These are phyloP conservation scores for Trichosporon sp. DNA, from an alignment of 1,284 basidiomycete species.

Conservation along the genomic window DNA sequence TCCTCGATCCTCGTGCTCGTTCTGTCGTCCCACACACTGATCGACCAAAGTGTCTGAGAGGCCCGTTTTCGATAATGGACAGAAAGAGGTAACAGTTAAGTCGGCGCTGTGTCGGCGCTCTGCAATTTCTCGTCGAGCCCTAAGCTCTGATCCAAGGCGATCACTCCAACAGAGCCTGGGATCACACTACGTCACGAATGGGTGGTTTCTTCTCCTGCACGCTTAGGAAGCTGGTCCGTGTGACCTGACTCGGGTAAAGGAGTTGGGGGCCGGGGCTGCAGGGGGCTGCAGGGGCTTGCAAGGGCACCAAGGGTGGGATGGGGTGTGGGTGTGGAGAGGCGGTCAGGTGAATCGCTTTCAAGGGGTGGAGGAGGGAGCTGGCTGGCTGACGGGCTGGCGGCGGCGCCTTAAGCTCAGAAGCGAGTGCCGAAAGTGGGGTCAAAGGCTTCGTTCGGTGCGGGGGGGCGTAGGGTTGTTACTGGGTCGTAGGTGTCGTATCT, in stretches of 20 bases:
- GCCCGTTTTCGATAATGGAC: background rate
- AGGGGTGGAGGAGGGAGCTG: background rate
- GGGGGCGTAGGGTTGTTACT: background rate
- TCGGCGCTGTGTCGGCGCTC: background rate
- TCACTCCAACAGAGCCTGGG: background rate
- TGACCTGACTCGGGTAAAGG: constrained; percentile 11
- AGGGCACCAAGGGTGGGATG: background rate
- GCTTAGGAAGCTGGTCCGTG: background rate
- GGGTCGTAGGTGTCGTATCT: background rate
- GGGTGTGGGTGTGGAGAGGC: background rate
- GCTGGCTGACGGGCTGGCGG: constrained; percentile 4
- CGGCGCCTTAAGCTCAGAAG: constrained; percentile 13
- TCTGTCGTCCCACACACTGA: constrained; percentile 9
- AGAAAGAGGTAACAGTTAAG: constrained; percentile 3
- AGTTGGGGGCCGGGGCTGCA: background rate
- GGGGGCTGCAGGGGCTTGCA: background rate
- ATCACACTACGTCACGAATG: background rate
- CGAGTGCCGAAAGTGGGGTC: constrained; percentile 18
- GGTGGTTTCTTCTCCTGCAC: background rate
- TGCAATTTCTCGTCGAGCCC: background rate
- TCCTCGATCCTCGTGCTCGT: background rate
- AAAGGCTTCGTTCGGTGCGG: background rate
- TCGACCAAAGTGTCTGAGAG: background rate
- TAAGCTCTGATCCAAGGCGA: background rate
- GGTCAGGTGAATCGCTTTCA: constrained; percentile 3